These are phyloP conservation scores for Apiospora koreana DNA, from an alignment of 2,329 filamentous ascomycete genomes.

Conservation along the genomic window DNA sequence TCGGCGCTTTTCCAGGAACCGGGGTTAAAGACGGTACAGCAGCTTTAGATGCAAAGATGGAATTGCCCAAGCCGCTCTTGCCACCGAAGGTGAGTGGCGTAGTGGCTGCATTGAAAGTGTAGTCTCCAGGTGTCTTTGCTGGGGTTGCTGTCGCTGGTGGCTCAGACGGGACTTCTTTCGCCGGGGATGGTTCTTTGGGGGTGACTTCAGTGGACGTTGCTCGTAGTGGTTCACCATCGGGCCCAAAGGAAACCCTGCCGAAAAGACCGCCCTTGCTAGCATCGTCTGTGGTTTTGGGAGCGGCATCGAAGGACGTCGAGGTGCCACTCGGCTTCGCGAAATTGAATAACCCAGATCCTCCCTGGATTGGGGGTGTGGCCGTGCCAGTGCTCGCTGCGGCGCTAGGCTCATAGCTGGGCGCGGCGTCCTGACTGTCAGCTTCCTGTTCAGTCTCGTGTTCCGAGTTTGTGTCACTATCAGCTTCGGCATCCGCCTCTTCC, in stretches of 20 bases:
- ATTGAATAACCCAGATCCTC: constrained; percentile 33
- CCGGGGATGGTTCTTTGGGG: constrained; percentile 16
- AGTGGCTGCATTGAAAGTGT: constrained; percentile 33
- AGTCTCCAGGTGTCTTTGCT: constrained; percentile 32
- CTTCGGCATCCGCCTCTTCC: constrained; percentile 38
- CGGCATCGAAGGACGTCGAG: constrained; percentile 23
- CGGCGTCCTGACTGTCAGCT: constrained; percentile 43
- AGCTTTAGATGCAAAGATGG: constrained; percentile 37
- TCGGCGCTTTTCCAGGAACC: not conserved
- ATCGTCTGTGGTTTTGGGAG: constrained; percentile 22
- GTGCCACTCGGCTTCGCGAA: constrained; percentile 28
- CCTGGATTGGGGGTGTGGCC: constrained; percentile 41
- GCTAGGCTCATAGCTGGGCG: constrained; percentile 45
- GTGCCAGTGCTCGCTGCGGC: constrained; percentile 42
- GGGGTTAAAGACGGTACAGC: constrained; percentile 16
- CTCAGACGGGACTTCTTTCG: constrained; percentile 17
- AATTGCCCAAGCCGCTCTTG: constrained; percentile 2
- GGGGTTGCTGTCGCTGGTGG: constrained; percentile 24
- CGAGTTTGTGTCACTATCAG: constrained; percentile 48
- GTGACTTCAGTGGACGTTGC: constrained; percentile 24
- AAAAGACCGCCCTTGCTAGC: constrained; percentile 31
- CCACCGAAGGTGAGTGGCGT: constrained; percentile 31
- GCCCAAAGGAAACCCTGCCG: constrained; percentile 32
- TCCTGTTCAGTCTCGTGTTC: constrained; percentile 47
- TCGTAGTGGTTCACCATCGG: constrained; percentile 33